Evolutionary conservation across 495 filamentous ascomycete species (phyloP).

Genomic region (Lasiosphaeria ovina): DNA sequence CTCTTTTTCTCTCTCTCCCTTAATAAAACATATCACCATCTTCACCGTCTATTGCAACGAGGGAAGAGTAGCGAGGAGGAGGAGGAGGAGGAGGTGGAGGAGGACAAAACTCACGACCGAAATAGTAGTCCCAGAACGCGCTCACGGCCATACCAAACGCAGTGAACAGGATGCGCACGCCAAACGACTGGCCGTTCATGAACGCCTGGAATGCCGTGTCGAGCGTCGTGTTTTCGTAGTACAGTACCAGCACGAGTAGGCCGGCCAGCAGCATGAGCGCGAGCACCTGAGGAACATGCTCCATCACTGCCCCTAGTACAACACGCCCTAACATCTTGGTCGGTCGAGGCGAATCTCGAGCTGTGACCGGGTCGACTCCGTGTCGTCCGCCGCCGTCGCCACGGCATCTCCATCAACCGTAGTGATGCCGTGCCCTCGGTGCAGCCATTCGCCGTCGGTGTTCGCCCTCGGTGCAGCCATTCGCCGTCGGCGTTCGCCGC

Average conservation of each 20-base stretch:
- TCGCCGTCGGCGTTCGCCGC: no score
- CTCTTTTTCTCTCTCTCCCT: neutral
- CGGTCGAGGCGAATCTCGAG: neutral
- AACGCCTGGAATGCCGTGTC: conserved; percentile 40
- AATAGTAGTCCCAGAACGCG: conserved; percentile 8
- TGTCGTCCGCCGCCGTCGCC: neutral
- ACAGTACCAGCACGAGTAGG: conserved; percentile 36
- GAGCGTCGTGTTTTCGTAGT: conserved; percentile 35
- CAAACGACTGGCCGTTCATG: conserved; percentile 42
- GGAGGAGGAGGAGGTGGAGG: no score
- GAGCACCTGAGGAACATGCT: neutral
- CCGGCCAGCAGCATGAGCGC: conserved; percentile 31
- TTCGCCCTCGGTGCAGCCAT: no score
- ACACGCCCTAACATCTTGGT: neutral
- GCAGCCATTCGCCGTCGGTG: no score
- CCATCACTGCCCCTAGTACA: neutral
- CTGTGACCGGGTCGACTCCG: neutral
- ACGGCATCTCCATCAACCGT: neutral
- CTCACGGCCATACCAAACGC: conserved; percentile 35
- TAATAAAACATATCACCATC: neutral
- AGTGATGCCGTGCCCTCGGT: neutral
- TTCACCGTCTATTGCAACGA: neutral
- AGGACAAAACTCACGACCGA: conserved; percentile 1
- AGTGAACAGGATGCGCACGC: no score
- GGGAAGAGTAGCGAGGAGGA: no score